Evolutionary conservation across 2,329 filamentous ascomycete genomes (phyloP).

Genomic region (Alternaria sp.): DNA sequence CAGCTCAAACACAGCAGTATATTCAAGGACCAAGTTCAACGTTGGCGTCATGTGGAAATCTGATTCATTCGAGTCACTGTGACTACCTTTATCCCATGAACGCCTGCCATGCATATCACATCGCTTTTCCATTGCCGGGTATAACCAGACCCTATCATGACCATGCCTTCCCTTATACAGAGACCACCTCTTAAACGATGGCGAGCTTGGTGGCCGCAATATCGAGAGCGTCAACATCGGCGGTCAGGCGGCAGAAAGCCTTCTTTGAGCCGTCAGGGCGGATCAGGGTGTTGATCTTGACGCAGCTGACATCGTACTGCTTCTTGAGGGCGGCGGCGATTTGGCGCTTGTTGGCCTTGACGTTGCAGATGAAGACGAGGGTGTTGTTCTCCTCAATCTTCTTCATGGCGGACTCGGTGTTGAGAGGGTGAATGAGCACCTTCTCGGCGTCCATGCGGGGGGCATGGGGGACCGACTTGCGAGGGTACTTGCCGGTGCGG

Average conservation of each 20-base stretch:
- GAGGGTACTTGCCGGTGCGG: conserved; percentile 92
- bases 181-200: conserved; percentile 74
- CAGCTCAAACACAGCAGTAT: background rate
- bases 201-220: conserved; percentile 99
- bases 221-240: conserved; percentile 97
- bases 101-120: conserved; percentile 49
- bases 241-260: conserved; percentile 93
- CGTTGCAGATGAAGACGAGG: conserved; percentile 94
- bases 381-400: conserved; percentile 99
- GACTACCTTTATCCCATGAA: conserved; percentile 50
- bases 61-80: conserved; percentile 50
- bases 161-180: conserved; percentile 33
- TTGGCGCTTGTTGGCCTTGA: conserved; percentile 96
- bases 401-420: conserved; percentile 99
- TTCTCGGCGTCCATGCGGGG: conserved; percentile 97
- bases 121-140: conserved; percentile 47
- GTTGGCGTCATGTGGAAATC: conserved; percentile 46
- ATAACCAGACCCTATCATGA: conserved; percentile 44
- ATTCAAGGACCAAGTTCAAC: conserved; percentile 17
- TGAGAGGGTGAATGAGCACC: conserved; percentile 95
- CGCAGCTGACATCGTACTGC: conserved; percentile 96
- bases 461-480: conserved; percentile 89
- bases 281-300: conserved; percentile 99
- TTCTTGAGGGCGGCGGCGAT: conserved; percentile 99
- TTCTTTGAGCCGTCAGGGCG: conserved; percentile 98